Evolutionary conservation across 78 protist species (phyloP).

Genomic region (Dictyostelium brefeldianum): DNA sequence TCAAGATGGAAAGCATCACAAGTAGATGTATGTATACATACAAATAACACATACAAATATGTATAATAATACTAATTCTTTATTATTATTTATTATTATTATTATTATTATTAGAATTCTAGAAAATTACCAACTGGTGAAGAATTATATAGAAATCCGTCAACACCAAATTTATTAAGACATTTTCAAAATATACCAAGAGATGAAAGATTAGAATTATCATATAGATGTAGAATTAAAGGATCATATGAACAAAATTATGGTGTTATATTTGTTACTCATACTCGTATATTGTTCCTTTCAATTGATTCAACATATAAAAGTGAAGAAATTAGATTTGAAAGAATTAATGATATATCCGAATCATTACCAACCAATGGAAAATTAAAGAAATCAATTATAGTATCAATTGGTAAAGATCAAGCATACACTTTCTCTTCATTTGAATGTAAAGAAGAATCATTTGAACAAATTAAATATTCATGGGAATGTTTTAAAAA

Average conservation of each 20-base stretch:
- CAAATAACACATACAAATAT: background rate
- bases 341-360: background rate
- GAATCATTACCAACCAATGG: slow-evolving; percentile 12
- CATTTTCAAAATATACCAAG: slow-evolving; percentile 21
- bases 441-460: background rate
- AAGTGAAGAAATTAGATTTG: background rate
- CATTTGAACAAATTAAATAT: background rate
- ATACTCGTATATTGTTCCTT: background rate
- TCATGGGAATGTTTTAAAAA: slow-evolving; percentile 5
- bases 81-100: background rate
- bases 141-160: slow-evolving; percentile 8
- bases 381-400: slow-evolving; percentile 2
- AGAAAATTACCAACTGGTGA: background rate
- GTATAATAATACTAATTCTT: background rate
- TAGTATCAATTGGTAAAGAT: background rate
- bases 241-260: background rate
- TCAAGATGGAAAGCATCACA: slow-evolving; percentile 17
- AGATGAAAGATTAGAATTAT: background rate
- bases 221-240: slow-evolving; percentile 4
- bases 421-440: background rate
- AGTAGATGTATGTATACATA: background rate
- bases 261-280: background rate
- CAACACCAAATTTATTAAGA: background rate
- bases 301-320: background rate
- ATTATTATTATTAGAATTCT: background rate